Base-by-base conservation (phyloP, 2,329 filamentous ascomycete genomes). In the Helicocarpus griseus region DNA sequence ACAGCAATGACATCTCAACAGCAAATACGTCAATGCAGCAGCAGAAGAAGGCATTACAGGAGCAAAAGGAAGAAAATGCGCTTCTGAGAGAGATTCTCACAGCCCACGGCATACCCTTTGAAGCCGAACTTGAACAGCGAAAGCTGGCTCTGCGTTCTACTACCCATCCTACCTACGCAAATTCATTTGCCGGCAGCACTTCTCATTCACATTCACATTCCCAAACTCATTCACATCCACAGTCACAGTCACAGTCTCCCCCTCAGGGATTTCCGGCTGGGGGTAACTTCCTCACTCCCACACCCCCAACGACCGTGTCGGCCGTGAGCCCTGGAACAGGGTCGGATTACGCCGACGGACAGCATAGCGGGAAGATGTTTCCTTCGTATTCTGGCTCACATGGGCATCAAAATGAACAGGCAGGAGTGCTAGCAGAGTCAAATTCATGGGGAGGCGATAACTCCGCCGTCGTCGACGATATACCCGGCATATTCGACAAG, bases 11-110 rank as follows among this genome's bases (percentile, higher is more conserved):
- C 61, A 82, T 79, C 48, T 79, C 85, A 17, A 79, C 82, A 5
- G 61, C 66, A 33, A 68, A 70, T 49, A 51, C 62, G 21, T 62
- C 66, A 17, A 55, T 73, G 11, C 63, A 68, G 41, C 82, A 86
- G 59, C 88, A 94, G 65, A 88, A 89, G 63, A 82, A 90, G 49
- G 78, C 80, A 48, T 74, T 93, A n/a, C 77, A 80, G 45, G 81
- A 88, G 50, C 73, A 90, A 7, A 77, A 80, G 43, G 82, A 89
- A 50, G 91, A 97, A 69, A 96, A 95, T 63, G 79, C 78, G 40
- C 80, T 86, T 49, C 74, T 98, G 49, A 86, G 76, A 60, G 78
- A 81, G 46, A 72, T 83, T 2, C 74, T 85, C 5, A 69, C 72
- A 40, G 71, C 75, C 9, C 77, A 83, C 59, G 81, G 80, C 52